Base-by-base conservation (phyloP, 805 yeast species). In the Groenewaldozyma salmanticensis region DNA sequence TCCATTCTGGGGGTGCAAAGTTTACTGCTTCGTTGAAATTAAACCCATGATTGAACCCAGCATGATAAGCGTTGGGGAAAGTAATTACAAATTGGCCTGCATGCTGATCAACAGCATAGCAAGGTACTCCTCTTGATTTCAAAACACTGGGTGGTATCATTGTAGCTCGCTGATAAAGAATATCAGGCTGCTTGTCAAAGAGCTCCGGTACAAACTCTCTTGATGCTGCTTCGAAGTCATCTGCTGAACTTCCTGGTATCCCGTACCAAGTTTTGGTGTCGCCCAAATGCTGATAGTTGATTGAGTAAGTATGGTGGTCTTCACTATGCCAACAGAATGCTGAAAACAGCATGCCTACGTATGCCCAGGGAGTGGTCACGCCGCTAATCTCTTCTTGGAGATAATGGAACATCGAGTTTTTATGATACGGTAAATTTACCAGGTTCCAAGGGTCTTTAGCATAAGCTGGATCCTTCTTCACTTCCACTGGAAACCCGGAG, bases 241-340 rank as follows among this genome's bases (percentile, higher is more conserved):
- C 74, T 24, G 90, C 79, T 45, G 71, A 66, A 1, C 60, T 56
- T 9, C 83, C 75, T 0, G 96, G 96, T 4, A 88, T 80, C 5
- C 92, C 90, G 57, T 88, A 88, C 97, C 97, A 88, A 44, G 87
- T 79, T 57, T 90, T 90, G 4, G 90, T 79, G 11, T 81, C 79
- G 1, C 97, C 97, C 47, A 74, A 69, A 57, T 88, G 96, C 58
- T 94, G 94, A 58, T 88, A 88, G 58, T 90, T 90, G 3, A 94
- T 88, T 38, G 94, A 82, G 46, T 85, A 68, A 0, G 96, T 84
- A 57, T 83, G 86, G 57, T 90, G 96, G 59, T 88, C 97, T 54
- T 88, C 97, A 44, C 83, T 81, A 59, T 90, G 96, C 96, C 96
- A 90, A 60, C 97, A 88, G 57, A 90, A 90, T 1, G 96, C 85